Conservation (phyloP, 306 rosid species). For the Argentina anserina region DNA sequence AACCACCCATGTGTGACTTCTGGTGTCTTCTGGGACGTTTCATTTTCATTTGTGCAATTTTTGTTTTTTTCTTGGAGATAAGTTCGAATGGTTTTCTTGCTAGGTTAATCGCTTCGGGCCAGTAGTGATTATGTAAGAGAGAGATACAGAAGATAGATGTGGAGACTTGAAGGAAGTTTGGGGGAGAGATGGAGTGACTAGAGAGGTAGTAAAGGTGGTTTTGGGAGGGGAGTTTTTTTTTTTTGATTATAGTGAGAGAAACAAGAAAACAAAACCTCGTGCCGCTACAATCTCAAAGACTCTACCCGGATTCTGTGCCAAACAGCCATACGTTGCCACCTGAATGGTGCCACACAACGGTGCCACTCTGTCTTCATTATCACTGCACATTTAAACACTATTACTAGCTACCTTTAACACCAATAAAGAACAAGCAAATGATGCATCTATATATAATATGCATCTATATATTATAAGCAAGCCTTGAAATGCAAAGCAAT, state of each 20-base stretch:
- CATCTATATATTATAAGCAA: no score
- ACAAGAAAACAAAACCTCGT: slow-evolving; percentile 47
- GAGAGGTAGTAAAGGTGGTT: neutral
- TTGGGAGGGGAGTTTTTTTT: neutral
- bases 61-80: slow-evolving; percentile 32
- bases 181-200: neutral
- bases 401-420: neutral
- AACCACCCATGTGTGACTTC: slow-evolving; percentile 9
- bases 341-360: slow-evolving; percentile 65
- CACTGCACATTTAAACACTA: neutral
- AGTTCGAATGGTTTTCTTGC: slow-evolving; percentile 40
- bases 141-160: slow-evolving; percentile 29
- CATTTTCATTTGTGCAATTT: neutral
- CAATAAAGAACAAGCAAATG: neutral
- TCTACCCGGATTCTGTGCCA: slow-evolving; percentile 60
- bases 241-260: neutral
- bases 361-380: slow-evolving; percentile 41
- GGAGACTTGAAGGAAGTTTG: neutral
- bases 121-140: slow-evolving; percentile 18
- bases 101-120: neutral
- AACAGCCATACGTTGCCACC: slow-evolving; percentile 45
- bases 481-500: no score
- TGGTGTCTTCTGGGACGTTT: slow-evolving; percentile 28
- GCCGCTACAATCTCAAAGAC: slow-evolving; percentile 48
- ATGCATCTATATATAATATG: neutral